These are phyloP conservation scores for Paramecium pentaurelia DNA, from an alignment of 73 alveolate genomes.

Conservation along the genomic window DNA sequence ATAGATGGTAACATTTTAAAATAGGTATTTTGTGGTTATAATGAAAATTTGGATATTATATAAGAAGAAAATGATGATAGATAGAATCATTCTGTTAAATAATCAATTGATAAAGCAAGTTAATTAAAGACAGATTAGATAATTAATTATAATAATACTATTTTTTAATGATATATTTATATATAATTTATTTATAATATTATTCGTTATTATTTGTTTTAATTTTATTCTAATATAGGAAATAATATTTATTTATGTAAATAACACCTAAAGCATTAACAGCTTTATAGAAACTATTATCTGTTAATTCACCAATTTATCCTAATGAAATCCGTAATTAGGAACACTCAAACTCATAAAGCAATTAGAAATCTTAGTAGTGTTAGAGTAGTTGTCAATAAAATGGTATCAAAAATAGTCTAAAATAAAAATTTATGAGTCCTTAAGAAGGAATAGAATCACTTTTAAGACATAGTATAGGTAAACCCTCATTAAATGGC, in stretches of 20 bases:
- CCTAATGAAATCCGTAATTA: not conserved
- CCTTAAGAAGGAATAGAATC: not conserved
- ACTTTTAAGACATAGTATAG: not conserved
- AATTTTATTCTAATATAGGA: not conserved
- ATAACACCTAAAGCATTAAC: conserved; percentile 22
- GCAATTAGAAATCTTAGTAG: not conserved
- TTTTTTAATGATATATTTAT: not conserved
- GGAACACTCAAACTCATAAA: not conserved
- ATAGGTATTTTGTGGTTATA: not conserved
- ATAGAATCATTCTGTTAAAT: not conserved
- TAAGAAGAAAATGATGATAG: not conserved
- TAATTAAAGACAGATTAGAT: not conserved
- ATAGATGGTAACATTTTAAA: not conserved
- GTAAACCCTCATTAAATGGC: not conserved
- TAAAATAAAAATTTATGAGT: not conserved
- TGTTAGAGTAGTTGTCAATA: not conserved
- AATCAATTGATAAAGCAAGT: not conserved
- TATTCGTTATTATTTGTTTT: not conserved
- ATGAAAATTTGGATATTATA: not conserved
- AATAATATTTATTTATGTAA: not conserved
- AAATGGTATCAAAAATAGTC: not conserved
- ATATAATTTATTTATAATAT: not conserved
- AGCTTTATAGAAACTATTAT: not conserved
- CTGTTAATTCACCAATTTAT: not conserved
- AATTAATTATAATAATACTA: not conserved